A percentile compares a stretch with the other conserved stretches of the same genome.
Conservation (phyloP, 2,329 filamentous ascomycete genomes). For the Arachnomyces sp. region DNA sequence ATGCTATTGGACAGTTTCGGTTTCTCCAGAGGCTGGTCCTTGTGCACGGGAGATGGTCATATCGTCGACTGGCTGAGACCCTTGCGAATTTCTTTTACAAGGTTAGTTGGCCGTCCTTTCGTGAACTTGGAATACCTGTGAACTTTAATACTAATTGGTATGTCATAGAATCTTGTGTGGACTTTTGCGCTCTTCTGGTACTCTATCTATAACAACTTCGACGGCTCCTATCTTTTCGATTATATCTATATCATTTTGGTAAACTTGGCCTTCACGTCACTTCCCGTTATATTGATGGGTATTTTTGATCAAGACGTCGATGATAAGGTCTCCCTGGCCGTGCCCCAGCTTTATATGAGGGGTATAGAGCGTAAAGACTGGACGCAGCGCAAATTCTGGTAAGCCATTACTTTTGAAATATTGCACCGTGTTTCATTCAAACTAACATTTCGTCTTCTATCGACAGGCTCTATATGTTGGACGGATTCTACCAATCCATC, state of each 20-base stretch:
- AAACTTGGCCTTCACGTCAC: slow-evolving; percentile 92
- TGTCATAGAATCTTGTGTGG: slow-evolving; percentile 80
- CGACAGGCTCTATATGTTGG: slow-evolving; percentile 78
- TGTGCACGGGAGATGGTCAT: slow-evolving; percentile 94
- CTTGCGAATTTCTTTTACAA: slow-evolving; percentile 99
- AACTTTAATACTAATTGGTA: slow-evolving; percentile 18
- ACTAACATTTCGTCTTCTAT: slow-evolving; percentile 6
- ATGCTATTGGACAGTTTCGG: slow-evolving; percentile 88
- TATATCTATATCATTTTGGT: slow-evolving; percentile 96
- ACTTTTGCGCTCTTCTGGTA: slow-evolving; percentile 96
- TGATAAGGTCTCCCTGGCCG: slow-evolving; percentile 84
- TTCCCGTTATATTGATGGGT: slow-evolving; percentile 92
- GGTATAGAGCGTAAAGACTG: slow-evolving; percentile 95
- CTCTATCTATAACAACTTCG: slow-evolving; percentile 90
- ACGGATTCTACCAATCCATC: slow-evolving; percentile 89
- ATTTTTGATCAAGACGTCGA: slow-evolving; percentile 95
- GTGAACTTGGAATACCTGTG: neutral
- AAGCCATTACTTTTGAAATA: slow-evolving; percentile 27
- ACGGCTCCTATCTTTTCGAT: slow-evolving; percentile 94
- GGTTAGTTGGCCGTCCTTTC: slow-evolving; percentile 36
- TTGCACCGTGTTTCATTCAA: neutral
- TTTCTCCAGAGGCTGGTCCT: slow-evolving; percentile 78
- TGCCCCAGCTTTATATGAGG: slow-evolving; percentile 89
- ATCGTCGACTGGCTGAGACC: slow-evolving; percentile 81
- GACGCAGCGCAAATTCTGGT: slow-evolving; percentile 97